Evolutionary conservation across 2,329 filamentous ascomycete genomes (phyloP), one percentile per base, ranked within the genome.

Genomic region (Arachnomyces sp.): DNA sequence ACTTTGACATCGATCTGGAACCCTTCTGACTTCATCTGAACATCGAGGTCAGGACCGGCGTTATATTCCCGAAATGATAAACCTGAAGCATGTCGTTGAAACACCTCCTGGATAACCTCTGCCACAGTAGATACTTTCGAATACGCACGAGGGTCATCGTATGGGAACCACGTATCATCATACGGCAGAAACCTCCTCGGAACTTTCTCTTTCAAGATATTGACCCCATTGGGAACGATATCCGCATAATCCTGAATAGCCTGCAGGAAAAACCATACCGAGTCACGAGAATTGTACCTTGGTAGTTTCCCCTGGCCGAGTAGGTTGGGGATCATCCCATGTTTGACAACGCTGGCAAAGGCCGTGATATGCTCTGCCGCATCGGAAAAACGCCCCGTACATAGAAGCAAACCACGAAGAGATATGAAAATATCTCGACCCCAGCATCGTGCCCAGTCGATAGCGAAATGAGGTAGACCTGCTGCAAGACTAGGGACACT

Each of bases 341-440:
- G 92, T 71, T 98, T 98, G 51, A 98, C 69, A 8, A 98, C 89
- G 59, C 88, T 95, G 2, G 86, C 89, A 65, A 98, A 98, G 7
- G 89, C 90, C 44, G 87, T 71, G 43, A 98, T 95, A 56, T 98
- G 93, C 60, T 96, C 88, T 56, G 80, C 89, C 6, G 92, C 92
- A 59, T 95, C 89, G 2, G 75, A 78, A 53, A 84, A 95, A 7
- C 92, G 82, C 2, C 88, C 87, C 8, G 90, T 96, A 31, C 86
- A 88, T 28, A 98, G 77, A 51, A 86, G 86, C n/a, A 98, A 72
- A 32, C 92, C 92, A 37, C 92, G 83, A 31, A 95, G 77, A 11
- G 92, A 92, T 48, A 98, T 98, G 62, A 95, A 96, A 9, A 95
- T 87, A 61, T 98, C 92, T 41, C 92, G 82, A 6, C 93, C 92